Evolutionary conservation across 2,329 filamentous ascomycete species (phyloP).

Genomic region (Penicillium occitanis): DNA sequence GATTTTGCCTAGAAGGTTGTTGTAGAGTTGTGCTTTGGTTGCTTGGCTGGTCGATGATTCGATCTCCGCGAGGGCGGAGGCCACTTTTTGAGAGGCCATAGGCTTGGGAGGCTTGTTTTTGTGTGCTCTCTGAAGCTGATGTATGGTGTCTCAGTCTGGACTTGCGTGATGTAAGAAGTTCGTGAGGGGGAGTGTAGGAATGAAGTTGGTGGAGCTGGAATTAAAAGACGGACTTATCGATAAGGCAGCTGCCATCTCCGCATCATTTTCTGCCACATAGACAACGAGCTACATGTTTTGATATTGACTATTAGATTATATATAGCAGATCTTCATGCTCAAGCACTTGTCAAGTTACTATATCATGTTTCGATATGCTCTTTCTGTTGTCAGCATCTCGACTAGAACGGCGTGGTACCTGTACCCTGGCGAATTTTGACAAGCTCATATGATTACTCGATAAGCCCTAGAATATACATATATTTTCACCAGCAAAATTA

Average conservation of each 20-base stretch:
- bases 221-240: constrained; percentile 11
- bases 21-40: constrained; percentile 58
- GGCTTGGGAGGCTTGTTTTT: neutral
- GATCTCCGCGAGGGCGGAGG: constrained; percentile 50
- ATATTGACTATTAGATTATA: neutral
- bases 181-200: neutral
- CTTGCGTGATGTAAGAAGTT: neutral
- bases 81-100: constrained; percentile 54
- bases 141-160: neutral
- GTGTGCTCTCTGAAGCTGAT: neutral
- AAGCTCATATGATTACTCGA: neutral
- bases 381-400: neutral
- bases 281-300: neutral
- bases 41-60: constrained; percentile 49
- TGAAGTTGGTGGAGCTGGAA: neutral
- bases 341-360: neutral
- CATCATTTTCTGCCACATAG: neutral
- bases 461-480: neutral
- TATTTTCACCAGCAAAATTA: neutral
- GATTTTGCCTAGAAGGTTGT: constrained; percentile 58
- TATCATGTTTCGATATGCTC: neutral
- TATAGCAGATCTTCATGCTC: neutral
- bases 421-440: neutral
- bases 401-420: neutral
- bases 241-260: constrained; percentile 9